Base-by-base conservation (phyloP, 2,329 filamentous ascomycete genomes). In the Curvularia eragrostidis region DNA sequence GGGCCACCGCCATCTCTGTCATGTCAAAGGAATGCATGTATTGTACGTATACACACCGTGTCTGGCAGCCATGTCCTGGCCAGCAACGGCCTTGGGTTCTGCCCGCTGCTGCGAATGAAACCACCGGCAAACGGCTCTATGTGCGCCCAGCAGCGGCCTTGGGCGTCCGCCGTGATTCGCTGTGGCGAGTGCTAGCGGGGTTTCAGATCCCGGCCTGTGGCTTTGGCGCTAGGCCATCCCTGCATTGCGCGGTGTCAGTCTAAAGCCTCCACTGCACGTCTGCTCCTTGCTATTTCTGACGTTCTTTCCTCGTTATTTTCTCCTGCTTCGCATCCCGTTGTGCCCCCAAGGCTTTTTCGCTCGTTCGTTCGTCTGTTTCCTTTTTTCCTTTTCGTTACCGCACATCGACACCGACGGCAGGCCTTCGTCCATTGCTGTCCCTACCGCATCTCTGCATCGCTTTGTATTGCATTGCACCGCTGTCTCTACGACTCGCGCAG, bases 371-470 rank as follows among this genome's bases (percentile, higher is more conserved):
- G 42, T 49, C 23, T 54, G n/a, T 58, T 50, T 66, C 59, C 24
- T 60, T 63, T 43, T 67, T 64, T 63, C 53, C 51, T 65, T 60
- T 43, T 43, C 41, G 13, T 43, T 26, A 19, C 34, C 48, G 56
- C 26, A 21, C 55, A 48, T 59, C 56, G 56, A 63, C 58, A 49
- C 24, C 56, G 59, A 68, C 70, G 68, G 72, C 71, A 62, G 71
- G 71, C 68, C 69, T 66, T 67, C 65, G 69, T 68, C 68, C 65
- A 65, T 69, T 54, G 63, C 70, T 65, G 62, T 69, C 66, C 44
- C 59, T 67, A 56, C 49, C 43, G 28, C 51, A 47, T 53, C 54
- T 61, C 54, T 56, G 4, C 34, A 61, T 56, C 56, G 18, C 48
- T 61, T 58, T 54, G 61, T 64, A 64, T 55, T 56, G 18, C 48